These are phyloP conservation scores for Nannizziopsis barbatae DNA, from an alignment of 2,329 filamentous ascomycete genomes.

Conservation along the genomic window DNA sequence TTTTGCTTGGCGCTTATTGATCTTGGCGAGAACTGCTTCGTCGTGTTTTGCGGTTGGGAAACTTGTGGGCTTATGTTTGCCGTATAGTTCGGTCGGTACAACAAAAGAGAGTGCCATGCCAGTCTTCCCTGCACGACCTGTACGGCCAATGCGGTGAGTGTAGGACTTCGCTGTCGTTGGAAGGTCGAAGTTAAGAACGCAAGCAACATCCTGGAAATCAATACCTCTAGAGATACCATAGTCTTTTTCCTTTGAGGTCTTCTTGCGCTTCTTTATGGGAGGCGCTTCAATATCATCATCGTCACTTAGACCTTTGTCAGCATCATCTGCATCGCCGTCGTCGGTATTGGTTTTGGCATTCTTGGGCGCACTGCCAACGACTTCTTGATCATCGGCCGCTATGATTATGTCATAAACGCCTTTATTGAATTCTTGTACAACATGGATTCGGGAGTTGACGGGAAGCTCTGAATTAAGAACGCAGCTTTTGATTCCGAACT, in stretches of 20 bases:
- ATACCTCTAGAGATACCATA: conserved; percentile 94
- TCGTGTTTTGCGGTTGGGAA: conserved; percentile 67
- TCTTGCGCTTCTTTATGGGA: conserved; percentile 52
- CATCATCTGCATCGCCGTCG: conserved; percentile 21
- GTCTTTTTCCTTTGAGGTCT: conserved; percentile 63
- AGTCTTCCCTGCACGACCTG: conserved; percentile 76
- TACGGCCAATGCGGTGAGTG: conserved; percentile 91
- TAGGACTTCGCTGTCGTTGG: conserved; percentile 82
- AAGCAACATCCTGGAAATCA: conserved; percentile 90
- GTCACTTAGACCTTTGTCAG: conserved; percentile 24
- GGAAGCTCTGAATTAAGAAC: conserved; percentile 91
- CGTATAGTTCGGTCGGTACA: conserved; percentile 66
- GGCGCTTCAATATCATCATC: conserved; percentile 28
- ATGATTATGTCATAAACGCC: conserved; percentile 97
- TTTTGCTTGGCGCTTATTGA: conserved; percentile 66
- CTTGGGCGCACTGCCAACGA: conserved; percentile 47
- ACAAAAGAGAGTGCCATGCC: conserved; percentile 97
- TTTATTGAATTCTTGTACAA: conserved; percentile 95
- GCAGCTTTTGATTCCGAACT: conserved; percentile 89
- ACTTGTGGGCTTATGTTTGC: conserved; percentile 80
- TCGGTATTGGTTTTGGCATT: conserved; percentile 22
- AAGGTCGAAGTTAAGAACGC: conserved; percentile 94
- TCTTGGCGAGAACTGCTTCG: conserved; percentile 70
- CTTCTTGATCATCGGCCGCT: conserved; percentile 81
- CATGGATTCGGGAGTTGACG: conserved; percentile 83